phyloP scores from a whole-genome alignment of 2,329 filamentous ascomycete species.

The Beauveria scarabaeidicola region DNA sequence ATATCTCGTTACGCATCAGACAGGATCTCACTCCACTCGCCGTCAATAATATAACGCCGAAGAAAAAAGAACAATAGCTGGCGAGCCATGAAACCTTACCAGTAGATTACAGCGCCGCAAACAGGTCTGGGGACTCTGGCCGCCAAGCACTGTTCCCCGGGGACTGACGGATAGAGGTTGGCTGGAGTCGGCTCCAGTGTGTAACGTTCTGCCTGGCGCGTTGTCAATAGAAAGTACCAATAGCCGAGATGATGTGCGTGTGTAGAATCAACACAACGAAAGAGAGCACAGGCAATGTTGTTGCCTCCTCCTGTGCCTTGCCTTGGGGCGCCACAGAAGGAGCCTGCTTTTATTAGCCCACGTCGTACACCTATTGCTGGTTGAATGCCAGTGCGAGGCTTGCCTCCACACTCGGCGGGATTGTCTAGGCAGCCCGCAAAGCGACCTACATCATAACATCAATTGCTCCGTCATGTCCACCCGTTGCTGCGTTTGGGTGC shows the following conservation, averaged over 20 bases:
- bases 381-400: not conserved
- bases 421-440: not conserved
- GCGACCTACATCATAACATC: not conserved
- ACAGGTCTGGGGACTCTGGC: not conserved
- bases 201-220: too few species aligned
- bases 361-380: too few species aligned
- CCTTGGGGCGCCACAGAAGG: too few species aligned
- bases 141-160: too few species aligned
- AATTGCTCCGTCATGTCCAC: not conserved
- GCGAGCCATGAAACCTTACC: not conserved
- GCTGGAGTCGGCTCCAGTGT: not conserved
- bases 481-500: not conserved
- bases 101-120: not conserved
- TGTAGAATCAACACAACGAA: too few species aligned
- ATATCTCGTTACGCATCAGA: not conserved
- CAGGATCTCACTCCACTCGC: not conserved
- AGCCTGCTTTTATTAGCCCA: too few species aligned
- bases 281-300: too few species aligned
- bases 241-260: too few species aligned
- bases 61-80: not conserved
- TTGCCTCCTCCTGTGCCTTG: too few species aligned
- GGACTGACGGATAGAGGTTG: not conserved
- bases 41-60: not conserved
- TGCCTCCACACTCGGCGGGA: not conserved
- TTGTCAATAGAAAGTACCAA: too few species aligned